These are phyloP conservation scores for Hibiscus syriacus DNA, from an alignment of 345 rosid species.

Conservation along the genomic window DNA sequence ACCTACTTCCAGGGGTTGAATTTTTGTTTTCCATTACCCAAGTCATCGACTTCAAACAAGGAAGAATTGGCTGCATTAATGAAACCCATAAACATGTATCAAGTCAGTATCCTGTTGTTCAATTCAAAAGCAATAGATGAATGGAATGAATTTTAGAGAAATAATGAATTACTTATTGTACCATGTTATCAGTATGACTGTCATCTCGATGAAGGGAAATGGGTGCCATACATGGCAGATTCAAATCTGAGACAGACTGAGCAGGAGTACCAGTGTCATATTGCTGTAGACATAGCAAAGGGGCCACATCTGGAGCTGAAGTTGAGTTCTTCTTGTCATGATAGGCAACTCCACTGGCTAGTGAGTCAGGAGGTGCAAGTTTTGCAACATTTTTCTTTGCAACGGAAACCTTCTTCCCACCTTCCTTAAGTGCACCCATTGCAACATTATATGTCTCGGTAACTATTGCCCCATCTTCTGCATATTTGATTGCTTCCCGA, in stretches of 20 bases:
- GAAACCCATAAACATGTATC: constrained; percentile 7
- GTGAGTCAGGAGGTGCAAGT: constrained; percentile 53
- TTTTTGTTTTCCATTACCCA: constrained; percentile 94
- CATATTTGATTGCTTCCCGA: constrained; percentile 72
- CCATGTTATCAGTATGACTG: constrained; percentile 69
- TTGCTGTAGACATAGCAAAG: constrained; percentile 83
- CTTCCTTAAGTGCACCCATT: constrained; percentile 56
- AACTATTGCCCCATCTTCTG: constrained; percentile 80
- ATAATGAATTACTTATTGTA: constrained; percentile 17
- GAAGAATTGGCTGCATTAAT: constrained; percentile 65
- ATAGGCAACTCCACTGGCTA: constrained; percentile 35
- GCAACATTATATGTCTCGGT: constrained; percentile 68
- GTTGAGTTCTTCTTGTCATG: constrained; percentile 46
- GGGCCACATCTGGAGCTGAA: constrained; percentile 58
- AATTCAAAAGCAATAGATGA: neutral
- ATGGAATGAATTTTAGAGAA: neutral
- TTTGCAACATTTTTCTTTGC: constrained; percentile 65
- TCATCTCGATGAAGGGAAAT: constrained; percentile 80
- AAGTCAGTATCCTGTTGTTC: neutral
- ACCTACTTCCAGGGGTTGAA: constrained; percentile 61
- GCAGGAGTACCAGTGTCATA: constrained; percentile 52
- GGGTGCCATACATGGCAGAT: constrained; percentile 86
- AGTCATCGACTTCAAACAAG: constrained; percentile 96
- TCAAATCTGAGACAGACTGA: constrained; percentile 72
- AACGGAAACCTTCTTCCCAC: constrained; percentile 55